Conservation (phyloP, 169 alveolate species). For the Plasmodium gallinaceum region DNA sequence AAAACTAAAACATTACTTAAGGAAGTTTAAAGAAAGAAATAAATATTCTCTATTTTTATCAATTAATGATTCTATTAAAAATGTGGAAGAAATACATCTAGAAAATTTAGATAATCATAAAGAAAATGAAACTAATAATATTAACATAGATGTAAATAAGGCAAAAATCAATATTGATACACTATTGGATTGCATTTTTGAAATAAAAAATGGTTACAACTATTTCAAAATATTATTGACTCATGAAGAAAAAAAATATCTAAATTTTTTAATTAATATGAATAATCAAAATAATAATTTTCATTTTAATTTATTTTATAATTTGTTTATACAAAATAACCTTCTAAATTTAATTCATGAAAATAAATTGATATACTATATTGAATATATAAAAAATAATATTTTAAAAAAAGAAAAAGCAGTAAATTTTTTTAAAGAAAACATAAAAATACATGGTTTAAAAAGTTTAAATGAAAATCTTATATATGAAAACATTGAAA, state of each 20-base stretch:
- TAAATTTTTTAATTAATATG: slow-evolving; percentile 29
- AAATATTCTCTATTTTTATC: slow-evolving; percentile 8
- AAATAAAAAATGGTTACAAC: slow-evolving; percentile 5
- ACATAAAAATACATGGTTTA: background rate
- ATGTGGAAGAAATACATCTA: background rate
- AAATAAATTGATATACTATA: slow-evolving; percentile 45
- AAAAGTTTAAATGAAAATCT: background rate
- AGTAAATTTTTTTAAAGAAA: background rate
- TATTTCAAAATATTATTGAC: slow-evolving; percentile 35
- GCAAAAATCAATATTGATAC: slow-evolving; percentile 1
- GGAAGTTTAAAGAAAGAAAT: background rate
- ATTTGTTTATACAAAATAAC: slow-evolving; percentile 30
- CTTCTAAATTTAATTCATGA: slow-evolving; percentile 35
- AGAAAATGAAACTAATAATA: background rate
- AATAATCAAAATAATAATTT: slow-evolving; percentile 9
- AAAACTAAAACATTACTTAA: slow-evolving; percentile 20
- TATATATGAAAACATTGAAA: background rate
- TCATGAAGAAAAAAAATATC: slow-evolving; percentile 37
- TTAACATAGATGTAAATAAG: background rate
- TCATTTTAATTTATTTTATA: slow-evolving; percentile 46
- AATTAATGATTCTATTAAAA: background rate
- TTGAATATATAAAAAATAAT: slow-evolving; percentile 20
- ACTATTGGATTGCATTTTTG: slow-evolving; percentile 27
- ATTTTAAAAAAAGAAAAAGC: background rate
- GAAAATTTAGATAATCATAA: background rate